A percentile compares a stretch with the other conserved stretches of the same genome.
These are phyloP conservation scores for Botrytis byssoidea DNA, from an alignment of 2,329 filamentous ascomycete genomes.

Conservation along the genomic window DNA sequence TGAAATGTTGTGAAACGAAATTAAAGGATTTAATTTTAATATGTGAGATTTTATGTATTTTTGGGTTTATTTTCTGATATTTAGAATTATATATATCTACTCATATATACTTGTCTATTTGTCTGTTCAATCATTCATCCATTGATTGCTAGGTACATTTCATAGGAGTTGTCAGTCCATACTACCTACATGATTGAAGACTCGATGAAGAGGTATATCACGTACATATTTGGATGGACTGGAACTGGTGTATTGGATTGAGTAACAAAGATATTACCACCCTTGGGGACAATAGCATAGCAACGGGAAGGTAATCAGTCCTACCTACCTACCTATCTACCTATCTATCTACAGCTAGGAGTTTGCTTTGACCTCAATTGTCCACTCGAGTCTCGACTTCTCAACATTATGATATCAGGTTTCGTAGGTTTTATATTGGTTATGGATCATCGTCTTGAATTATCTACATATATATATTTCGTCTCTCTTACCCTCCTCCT, in stretches of 20 bases:
- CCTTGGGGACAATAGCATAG: not conserved
- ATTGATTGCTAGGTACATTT: not conserved
- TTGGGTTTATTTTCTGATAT: not conserved
- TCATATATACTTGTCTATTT: not conserved
- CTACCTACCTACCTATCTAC: not conserved
- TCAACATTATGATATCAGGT: not conserved
- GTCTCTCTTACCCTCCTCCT: not conserved
- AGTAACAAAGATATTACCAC: not conserved
- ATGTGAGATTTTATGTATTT: not conserved
- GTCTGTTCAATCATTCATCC: not conserved
- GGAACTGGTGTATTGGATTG: too few relatives aligned
- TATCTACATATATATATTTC: not conserved
- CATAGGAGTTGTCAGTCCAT: not conserved
- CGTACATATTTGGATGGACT: not conserved
- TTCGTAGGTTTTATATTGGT: not conserved
- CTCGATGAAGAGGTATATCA: not conserved
- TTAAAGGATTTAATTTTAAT: not conserved
- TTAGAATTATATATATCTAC: not conserved
- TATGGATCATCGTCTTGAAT: not conserved
- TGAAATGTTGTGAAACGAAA: slow-evolving; percentile 1
- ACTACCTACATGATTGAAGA: not conserved
- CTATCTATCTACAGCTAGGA: not conserved
- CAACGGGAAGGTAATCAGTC: not conserved
- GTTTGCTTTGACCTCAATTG: not conserved
- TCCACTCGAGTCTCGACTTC: not conserved